Evolutionary conservation across 1,284 basidiomycete species (phyloP), one percentile per base, ranked within the genome.

Genomic region (Irpex sp.): DNA sequence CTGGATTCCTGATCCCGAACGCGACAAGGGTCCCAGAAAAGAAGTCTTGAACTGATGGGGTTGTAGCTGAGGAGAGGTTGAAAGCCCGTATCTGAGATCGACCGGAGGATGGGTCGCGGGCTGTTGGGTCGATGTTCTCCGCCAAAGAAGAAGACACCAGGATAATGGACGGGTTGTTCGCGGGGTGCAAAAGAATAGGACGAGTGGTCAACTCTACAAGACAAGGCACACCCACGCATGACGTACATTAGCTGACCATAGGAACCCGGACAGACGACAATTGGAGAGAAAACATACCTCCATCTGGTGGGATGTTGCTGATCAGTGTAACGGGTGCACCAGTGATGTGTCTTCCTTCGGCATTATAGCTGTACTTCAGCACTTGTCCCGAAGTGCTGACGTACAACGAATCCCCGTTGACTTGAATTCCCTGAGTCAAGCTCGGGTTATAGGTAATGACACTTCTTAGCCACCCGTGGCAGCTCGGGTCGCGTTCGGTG

Each of bases 1-100:
- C 79, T 19, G 78, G 78, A 66, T 82, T 82, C 8, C 79, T 76
- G 55, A 80, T 78, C 1, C 79, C 79, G 62, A 75, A 81, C 0
- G 75, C 79, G 21, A 81, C 59, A 31, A 81, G 67, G 44, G 38
- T 52, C 74, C 68, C 2, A 75, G 78, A 5, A 67, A 62, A 34
- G 70, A 56, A 75, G 74, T 79, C 19, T 65, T 62, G 13, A 5
- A 57, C 21, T 11, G 38, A n/a, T 68, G 67, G 34, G 69, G 67
- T 7, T 4, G 40, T 3, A n/a, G 63, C 37, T n/a, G 69, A 47
- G 6, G 64, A 55, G 37, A 70, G 48, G 15, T 58, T 57, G 59
- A 69, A 74, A 47, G 72, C 67, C 4, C 78, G 74, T 21, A 80
- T 73, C 66, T 80, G 77, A 17, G 79, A 79, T 15, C 77, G 76